Evolutionary conservation across 306 rosid species (phyloP), one percentile per base, ranked within the genome.

Genomic region (Begonia masoniana): DNA sequence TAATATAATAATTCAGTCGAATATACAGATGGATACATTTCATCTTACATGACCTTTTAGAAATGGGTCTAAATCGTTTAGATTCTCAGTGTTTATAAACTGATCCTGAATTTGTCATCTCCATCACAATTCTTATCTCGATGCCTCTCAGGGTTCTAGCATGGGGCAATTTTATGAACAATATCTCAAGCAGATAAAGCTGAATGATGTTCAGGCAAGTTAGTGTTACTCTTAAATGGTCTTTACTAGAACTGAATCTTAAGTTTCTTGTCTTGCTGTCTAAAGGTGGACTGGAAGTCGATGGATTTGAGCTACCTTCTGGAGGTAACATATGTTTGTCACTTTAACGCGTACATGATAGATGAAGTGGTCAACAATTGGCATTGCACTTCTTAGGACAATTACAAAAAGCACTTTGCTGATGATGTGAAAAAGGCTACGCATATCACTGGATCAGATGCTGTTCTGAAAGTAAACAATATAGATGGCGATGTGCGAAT

Each of bases 161-260:
- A 47, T 85, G 77, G 97, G 96, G 53, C 97, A 80, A 64, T 91
- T 81, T 75, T 91, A 72, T 65, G 75, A 69, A 66, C 88, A 85
- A 58, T 91, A 85, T 67, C 97, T 91, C 62, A 87, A 78, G 76
- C 96, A 94, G 70, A 91, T 91, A 62, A 91, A 81, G 76, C 73
- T 91, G 70, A 91, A 91, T 41, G 96, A 78, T 15, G 75, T 82
- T 71, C 77, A 65, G 72, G 97, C 82, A 68, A 64, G 26, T 47
- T 49, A 15, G 53, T 41, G 51, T 42, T 42, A 57, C 10, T 58
- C 23, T 15, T 63, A 55, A 26, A 31, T 31, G 13, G 59, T 71
- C 60, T 50, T 54, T 51, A 4, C 8, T 31, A 31, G 3, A 71
- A 50, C 55, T 71, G 64, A 70, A 12, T 57, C 21, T 65, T 12